Evolutionary conservation across 2,329 filamentous ascomycete genomes (phyloP).

Genomic region (Arachnomyces sp.): DNA sequence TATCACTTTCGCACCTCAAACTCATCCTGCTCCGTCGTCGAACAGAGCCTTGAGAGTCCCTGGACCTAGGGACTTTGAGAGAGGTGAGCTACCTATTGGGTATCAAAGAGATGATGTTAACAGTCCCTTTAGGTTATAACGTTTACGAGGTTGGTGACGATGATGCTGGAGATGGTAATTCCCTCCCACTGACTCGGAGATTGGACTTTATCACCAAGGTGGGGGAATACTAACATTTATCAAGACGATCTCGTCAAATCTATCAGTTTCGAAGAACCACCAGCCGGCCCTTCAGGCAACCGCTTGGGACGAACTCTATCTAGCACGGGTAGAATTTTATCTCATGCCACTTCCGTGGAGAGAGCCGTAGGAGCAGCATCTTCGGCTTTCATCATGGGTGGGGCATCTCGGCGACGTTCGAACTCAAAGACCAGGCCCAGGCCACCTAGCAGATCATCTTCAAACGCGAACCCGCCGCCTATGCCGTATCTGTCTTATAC

Average conservation of each 20-base stretch:
- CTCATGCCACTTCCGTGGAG: slow-evolving; percentile 31
- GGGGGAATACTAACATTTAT: slow-evolving; percentile 12
- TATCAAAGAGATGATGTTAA: too few species aligned
- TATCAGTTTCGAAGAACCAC: slow-evolving; percentile 9
- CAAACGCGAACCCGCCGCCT: slow-evolving; percentile 17
- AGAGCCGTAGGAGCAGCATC: slow-evolving; percentile 30
- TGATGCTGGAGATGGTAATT: too few species aligned
- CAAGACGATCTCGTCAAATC: slow-evolving; percentile 6
- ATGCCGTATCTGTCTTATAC: slow-evolving; percentile 37
- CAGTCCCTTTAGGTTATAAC: too few species aligned
- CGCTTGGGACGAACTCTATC: too few species aligned
- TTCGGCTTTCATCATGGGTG: slow-evolving; percentile 35
- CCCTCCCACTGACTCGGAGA: too few species aligned
- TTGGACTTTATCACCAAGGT: too few species aligned
- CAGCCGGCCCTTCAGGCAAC: background rate
- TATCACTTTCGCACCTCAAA: slow-evolving; percentile 12
- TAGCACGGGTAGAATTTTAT: slow-evolving; percentile 11
- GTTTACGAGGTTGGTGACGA: too few species aligned
- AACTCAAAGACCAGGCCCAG: slow-evolving; percentile 9
- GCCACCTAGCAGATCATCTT: slow-evolving; percentile 7
- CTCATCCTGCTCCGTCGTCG: slow-evolving; percentile 10
- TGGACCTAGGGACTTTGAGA: slow-evolving; percentile 14
- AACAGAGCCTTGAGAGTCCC: slow-evolving; percentile 11
- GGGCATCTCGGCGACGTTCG: slow-evolving; percentile 8
- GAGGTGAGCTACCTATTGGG: slow-evolving; percentile 3